Base-by-base conservation (phyloP, 2,329 filamentous ascomycete genomes). In the Nemania diffusa region DNA sequence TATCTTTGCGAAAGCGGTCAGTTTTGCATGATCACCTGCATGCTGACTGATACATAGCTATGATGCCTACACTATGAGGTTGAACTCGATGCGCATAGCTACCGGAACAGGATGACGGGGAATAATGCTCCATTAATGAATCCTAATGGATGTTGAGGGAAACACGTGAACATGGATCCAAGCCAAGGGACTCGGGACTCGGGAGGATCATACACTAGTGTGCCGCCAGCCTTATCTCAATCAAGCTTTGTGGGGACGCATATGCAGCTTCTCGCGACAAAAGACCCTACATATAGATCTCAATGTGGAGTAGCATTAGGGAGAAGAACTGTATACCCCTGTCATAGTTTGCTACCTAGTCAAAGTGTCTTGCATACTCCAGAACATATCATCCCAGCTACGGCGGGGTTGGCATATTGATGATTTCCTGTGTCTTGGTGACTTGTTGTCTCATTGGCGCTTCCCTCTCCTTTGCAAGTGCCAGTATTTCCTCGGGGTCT, bases 361-460 rank as follows among this genome's bases (percentile, higher is more conserved):
- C n/a, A n/a, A n/a, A n/a, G n/a, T n/a, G n/a, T n/a, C n/a, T n/a
- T n/a, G n/a, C n/a, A n/a, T n/a, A n/a, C n/a, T n/a, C n/a, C n/a
- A n/a, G n/a, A n/a, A n/a, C n/a, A n/a, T n/a, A n/a, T n/a, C n/a
- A n/a, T n/a, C n/a, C n/a, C n/a, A n/a, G 29, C 29, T 32, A 51
- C 15, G 48, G 48, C 4, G 48, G 48, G 11, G 48, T 51, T 27
- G 48, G 48, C 48, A 51, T 51, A 15, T 51, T 29, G 24, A 51
- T n/a, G 17, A 51, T 51, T 29, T 20, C 24, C 26, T 51, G 48
- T 29, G 48, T 51, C 48, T 51, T 51, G 11, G 48, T 51, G 15
- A 51, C 15, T 29, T 51, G 48, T 27, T 27, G 48, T 20, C 26
- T 51, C 48, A 51, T 51, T 15, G 48, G 48, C 15, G 48, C 48